Conservation (phyloP, 768 basidiomycete species). For the Boletus reticuloceps region DNA sequence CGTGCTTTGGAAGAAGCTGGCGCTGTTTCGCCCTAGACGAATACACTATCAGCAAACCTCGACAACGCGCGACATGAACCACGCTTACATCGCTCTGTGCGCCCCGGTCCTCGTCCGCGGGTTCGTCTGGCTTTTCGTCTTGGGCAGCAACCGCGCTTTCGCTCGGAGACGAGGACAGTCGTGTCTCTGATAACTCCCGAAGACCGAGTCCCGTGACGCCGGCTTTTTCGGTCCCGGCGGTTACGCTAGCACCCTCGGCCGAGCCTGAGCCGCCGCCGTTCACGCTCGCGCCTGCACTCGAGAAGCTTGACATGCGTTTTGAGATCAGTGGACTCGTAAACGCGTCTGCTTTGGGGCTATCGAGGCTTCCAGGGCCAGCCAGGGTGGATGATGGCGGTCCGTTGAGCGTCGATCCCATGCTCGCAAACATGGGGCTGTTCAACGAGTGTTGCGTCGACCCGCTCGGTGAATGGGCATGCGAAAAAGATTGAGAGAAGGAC, state of each 20-base stretch:
- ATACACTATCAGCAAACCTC: not conserved
- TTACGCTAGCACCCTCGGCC: constrained; percentile 13
- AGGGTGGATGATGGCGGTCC: constrained; percentile 23
- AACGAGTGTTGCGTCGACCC: constrained; percentile 45
- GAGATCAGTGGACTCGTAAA: constrained; percentile 16
- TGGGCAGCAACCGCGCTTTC: constrained; percentile 49
- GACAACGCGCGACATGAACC: not conserved
- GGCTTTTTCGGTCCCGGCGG: constrained; percentile 21
- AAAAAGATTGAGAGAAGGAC: constrained; percentile 31
- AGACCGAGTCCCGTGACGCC: constrained; percentile 28
- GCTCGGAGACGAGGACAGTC: constrained; percentile 57
- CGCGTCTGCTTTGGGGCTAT: constrained; percentile 29
- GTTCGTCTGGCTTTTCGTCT: constrained; percentile 34
- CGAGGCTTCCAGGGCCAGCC: constrained; percentile 25
- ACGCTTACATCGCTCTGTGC: constrained; percentile 66
- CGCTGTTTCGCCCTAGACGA: constrained; percentile 48
- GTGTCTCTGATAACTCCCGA: constrained; percentile 41
- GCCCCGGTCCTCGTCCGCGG: constrained; percentile 49
- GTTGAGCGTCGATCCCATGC: constrained; percentile 29
- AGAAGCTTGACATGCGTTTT: constrained; percentile 28
- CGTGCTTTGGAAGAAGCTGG: constrained; percentile 36
- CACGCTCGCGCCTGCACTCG: constrained; percentile 26
- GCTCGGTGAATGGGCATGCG: constrained; percentile 32
- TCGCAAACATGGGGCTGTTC: constrained; percentile 37
- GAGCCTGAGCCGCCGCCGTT: constrained; percentile 26